Base-by-base conservation (phyloP, 768 basidiomycete genomes). In the Xerocomellus amylosporus region DNA sequence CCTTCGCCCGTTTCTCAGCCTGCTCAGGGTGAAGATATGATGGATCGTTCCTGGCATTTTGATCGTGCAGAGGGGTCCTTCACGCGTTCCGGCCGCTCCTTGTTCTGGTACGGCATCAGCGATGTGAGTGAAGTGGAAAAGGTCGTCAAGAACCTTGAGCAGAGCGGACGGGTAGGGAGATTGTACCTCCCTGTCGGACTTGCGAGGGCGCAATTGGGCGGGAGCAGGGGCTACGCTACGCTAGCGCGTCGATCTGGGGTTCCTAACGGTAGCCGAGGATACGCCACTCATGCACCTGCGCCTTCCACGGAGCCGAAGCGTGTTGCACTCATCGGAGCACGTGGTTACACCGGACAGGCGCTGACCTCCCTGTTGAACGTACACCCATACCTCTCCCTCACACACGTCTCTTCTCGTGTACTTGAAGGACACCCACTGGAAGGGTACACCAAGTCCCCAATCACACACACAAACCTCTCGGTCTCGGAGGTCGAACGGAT, bases 21-120 rank as follows among this genome's bases (percentile, higher is more conserved):
- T 28, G 47, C 57, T 39, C 66, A 60, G 31, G 94, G 98, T 60
- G 96, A 98, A 69, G 96, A 98, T 75, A 67, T 66, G 52, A 59
- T 67, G 46, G 95, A 97, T 73, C 85, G 95, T 38, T 83, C 88
- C 4, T 99, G 97, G 97, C 96, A 99, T 75, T 99, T 98, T 64
- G 96, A 99, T 77, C 86, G 94, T 51, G 93, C 97, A 0, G 95
- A 98, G 62, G 97, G 97, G 1, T 93, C 90, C 72, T 99, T 99
- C 77, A 96, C 94, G 17, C 81, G 97, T 37, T 91, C 91, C 17
- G 95, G 96, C 19, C 86, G 86, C 73, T 94, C 87, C 65, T 73
- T 99, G 66, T 98, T 97, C 82, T 99, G 97, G 96, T 98, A 96
- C 68, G 97, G 97, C 41, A 79, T 98, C 26, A 86, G 88, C 58